These are phyloP conservation scores for Glycine soja DNA, from an alignment of 306 rosid species.

Conservation along the genomic window DNA sequence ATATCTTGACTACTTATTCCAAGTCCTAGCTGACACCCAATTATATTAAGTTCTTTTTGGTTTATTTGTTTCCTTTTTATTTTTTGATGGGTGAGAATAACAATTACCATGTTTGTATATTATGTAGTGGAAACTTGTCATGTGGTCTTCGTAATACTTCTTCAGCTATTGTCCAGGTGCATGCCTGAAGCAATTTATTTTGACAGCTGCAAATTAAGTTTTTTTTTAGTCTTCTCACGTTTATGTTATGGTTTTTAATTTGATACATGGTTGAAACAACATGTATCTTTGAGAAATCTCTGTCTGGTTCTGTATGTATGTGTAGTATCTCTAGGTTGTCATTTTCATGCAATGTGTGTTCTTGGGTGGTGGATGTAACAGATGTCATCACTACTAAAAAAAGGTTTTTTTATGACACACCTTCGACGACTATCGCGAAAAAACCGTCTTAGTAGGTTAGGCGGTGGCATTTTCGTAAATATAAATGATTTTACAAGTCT, in stretches of 20 bases:
- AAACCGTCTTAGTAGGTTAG: no score
- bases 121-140: slow-evolving; percentile 80
- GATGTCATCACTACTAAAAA: no score
- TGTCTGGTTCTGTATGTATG: background rate
- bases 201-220: background rate
- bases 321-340: background rate
- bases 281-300: slow-evolving; percentile 17
- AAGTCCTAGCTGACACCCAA: background rate
- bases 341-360: background rate
- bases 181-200: slow-evolving; percentile 41
- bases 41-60: slow-evolving; percentile 6
- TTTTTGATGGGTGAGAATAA: slow-evolving; percentile 31
- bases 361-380: background rate
- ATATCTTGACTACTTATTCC: slow-evolving; percentile 6
- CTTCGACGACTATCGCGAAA: no score
- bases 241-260: background rate
- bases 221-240: background rate
- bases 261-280: slow-evolving; percentile 14
- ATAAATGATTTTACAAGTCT: no score
- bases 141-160: slow-evolving; percentile 85
- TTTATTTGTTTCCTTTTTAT: background rate
- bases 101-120: slow-evolving; percentile 25
- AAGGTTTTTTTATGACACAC: no score
- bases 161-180: slow-evolving; percentile 73
- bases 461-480: no score